These are phyloP conservation scores for Xerocomus spinulosus DNA, from an alignment of 768 basidiomycete species.

Conservation along the genomic window DNA sequence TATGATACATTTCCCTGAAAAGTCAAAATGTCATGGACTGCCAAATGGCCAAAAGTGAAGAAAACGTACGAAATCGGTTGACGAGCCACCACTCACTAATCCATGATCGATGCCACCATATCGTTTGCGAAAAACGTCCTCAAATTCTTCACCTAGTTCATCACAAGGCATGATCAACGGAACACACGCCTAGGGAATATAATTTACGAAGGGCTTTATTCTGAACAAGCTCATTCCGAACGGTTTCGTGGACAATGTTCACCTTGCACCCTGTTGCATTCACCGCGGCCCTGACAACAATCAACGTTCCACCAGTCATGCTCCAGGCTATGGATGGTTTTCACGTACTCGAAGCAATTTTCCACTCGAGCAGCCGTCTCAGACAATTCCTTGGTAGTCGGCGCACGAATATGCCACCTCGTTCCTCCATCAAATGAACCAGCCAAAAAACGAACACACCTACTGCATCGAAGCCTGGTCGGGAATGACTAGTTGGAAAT, in stretches of 20 bases:
- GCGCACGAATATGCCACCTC: constrained; percentile 72
- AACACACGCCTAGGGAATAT: background rate
- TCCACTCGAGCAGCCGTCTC: constrained; percentile 55
- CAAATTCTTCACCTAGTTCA: constrained; percentile 62
- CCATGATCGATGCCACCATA: constrained; percentile 61
- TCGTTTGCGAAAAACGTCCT: constrained; percentile 52
- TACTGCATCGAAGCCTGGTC: constrained; percentile 73
- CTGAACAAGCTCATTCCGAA: constrained; percentile 58
- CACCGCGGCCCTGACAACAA: constrained; percentile 52
- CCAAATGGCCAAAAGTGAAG: background rate
- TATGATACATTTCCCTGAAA: constrained; percentile 64
- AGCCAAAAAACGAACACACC: constrained; percentile 17
- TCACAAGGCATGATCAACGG: background rate
- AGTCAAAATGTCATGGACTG: background rate
- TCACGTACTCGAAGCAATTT: constrained; percentile 66
- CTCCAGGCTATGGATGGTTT: background rate
- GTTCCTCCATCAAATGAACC: background rate
- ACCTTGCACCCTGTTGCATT: constrained; percentile 61
- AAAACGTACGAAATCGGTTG: constrained; percentile 82
- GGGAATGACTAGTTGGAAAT: constrained; percentile 90
- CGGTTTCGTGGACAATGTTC: constrained; percentile 34
- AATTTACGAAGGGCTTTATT: constrained; percentile 56
- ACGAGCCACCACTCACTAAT: constrained; percentile 65
- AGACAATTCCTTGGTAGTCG: constrained; percentile 56
- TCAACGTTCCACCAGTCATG: too few relatives aligned